Conservation (phyloP, 768 basidiomycete species). For the Pleurotus salmoneostramineus region DNA sequence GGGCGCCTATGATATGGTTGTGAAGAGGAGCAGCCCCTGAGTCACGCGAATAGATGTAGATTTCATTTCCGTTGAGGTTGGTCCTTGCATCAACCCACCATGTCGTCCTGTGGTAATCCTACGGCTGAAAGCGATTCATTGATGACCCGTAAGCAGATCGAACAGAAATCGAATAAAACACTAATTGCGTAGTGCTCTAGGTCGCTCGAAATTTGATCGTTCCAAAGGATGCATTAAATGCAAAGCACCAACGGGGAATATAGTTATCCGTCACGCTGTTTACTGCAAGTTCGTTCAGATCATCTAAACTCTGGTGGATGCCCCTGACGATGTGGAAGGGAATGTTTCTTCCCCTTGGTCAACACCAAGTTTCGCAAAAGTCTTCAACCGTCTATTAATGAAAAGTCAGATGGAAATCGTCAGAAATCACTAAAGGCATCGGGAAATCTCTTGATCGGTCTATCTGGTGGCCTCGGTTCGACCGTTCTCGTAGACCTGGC, state of each 20-base stretch:
- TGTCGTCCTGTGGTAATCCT: slow-evolving; percentile 61
- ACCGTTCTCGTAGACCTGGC: slow-evolving; percentile 70
- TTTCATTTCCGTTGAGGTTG: too few species aligned
- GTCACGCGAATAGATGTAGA: too few species aligned
- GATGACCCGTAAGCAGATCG: slow-evolving; percentile 56
- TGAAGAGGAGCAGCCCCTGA: too few species aligned
- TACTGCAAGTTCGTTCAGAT: slow-evolving; percentile 69
- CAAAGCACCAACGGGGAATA: slow-evolving; percentile 57
- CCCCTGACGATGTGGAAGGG: slow-evolving; percentile 27
- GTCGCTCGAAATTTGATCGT: slow-evolving; percentile 64
- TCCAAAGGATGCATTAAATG: slow-evolving; percentile 71
- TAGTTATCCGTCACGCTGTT: slow-evolving; percentile 75
- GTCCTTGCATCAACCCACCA: not conserved
- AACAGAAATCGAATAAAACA: not conserved
- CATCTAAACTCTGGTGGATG: not conserved
- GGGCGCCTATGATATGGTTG: too few species aligned
- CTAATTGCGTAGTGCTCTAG: slow-evolving; percentile 28
- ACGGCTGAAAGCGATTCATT: slow-evolving; percentile 51
- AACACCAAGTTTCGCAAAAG: slow-evolving; percentile 59
- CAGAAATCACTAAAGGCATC: slow-evolving; percentile 60
- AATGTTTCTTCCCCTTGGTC: slow-evolving; percentile 64
- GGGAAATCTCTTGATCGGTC: slow-evolving; percentile 64
- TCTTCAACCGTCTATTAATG: slow-evolving; percentile 63
- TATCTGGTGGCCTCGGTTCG: slow-evolving; percentile 80
- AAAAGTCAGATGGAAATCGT: slow-evolving; percentile 47